These are phyloP conservation scores for Moesziomyces antarcticus DNA, from an alignment of 1,284 basidiomycete species.

Conservation along the genomic window DNA sequence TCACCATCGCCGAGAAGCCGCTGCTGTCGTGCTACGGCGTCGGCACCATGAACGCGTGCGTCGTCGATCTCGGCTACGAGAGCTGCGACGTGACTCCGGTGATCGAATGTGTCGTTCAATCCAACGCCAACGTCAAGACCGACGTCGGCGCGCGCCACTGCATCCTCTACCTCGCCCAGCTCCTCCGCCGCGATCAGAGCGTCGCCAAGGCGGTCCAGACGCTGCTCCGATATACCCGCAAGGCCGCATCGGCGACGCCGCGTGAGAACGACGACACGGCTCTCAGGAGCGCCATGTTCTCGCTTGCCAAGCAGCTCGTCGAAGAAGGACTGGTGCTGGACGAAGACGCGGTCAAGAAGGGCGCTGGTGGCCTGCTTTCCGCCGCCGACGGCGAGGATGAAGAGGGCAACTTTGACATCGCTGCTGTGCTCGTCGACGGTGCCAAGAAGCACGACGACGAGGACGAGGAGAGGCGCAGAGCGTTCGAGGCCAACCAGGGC, in stretches of 20 bases:
- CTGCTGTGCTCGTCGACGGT: conserved; percentile 69
- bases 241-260: conserved; percentile 19
- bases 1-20: conserved; percentile 84
- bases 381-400: conserved; percentile 73
- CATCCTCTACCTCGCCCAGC: conserved; percentile 61
- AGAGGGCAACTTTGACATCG: conserved; percentile 78
- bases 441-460: conserved; percentile 44
- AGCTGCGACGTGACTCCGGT: conserved; percentile 82
- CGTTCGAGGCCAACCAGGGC: conserved; percentile 74
- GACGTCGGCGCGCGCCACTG: conserved; percentile 59
- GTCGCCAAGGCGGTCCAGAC: conserved; percentile 53
- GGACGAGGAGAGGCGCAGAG: conserved; percentile 74
- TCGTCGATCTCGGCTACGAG: conserved; percentile 84
- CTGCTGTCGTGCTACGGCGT: conserved; percentile 85
- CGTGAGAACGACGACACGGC: conserved; percentile 26
- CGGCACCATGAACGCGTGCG: conserved; percentile 80
- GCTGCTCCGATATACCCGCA: conserved; percentile 54
- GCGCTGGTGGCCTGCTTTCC: conserved; percentile 33
- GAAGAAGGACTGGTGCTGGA: conserved; percentile 52
- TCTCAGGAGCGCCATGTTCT: conserved; percentile 27
- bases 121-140: conserved; percentile 49
- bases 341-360: conserved; percentile 43
- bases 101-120: conserved; percentile 76
- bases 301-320: conserved; percentile 55
- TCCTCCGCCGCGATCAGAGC: conserved; percentile 57